Evolutionary conservation across 2,329 filamentous ascomycete species (phyloP), one percentile per base, ranked within the genome.

Genomic region (Camillea tinctor): DNA sequence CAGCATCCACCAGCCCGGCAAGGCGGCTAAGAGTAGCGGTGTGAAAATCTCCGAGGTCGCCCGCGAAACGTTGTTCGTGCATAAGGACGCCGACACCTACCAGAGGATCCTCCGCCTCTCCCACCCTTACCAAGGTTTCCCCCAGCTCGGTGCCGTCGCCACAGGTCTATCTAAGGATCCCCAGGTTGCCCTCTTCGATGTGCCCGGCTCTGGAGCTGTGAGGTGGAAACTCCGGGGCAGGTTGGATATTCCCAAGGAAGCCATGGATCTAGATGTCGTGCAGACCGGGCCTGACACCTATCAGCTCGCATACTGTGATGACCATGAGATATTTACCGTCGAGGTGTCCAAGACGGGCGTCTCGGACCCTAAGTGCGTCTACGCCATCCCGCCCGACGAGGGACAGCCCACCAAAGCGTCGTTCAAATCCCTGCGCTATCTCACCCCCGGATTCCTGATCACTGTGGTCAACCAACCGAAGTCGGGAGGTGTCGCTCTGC

Each of bases 141-240:
- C 84, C 50, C 84, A 91, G 61, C 80, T 97, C 48, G 93, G 90
- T 60, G 93, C 87, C 13, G 87, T 90, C 61, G 89, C 92, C 9
- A 93, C 92, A 0, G 91, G 91, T 24, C 80, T 96, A 64, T 88
- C 91, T 20, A 87, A 87, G 61, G 80, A 89, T 53, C 85, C 89
- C 13, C 90, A 97, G 76, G 84, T 97, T 62, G 88, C 92, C 23
- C 77, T 97, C 50, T 96, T 97, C 72, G 85, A 91, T 71, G 86
- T 88, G 19, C 85, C 82, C 7, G 80, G 81, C 20, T 77, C 84
- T 17, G 77, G 78, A 40, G 86, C 66, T 76, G 81, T 64, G 74
- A 82, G 77, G 40, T 81, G 81, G 60, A 83, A 78, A 68, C 62
- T 75, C 53, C 78, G 79, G 67, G 82, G 81, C 24, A 75, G 79